Conservation (phyloP, 2,329 filamentous ascomycete genomes). For the Exophiala calicioides region DNA sequence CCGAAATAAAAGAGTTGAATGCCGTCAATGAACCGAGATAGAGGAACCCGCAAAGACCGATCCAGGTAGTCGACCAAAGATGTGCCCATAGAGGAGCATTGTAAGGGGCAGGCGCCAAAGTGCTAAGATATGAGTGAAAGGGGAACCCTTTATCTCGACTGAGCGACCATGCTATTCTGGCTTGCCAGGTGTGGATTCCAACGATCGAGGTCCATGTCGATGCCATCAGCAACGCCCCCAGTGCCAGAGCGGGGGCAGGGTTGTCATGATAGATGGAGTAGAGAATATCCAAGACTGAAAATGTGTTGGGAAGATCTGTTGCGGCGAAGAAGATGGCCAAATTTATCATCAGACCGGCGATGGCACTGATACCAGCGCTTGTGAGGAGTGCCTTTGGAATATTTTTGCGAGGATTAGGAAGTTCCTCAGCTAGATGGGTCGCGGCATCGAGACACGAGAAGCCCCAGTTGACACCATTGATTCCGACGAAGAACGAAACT, state of each 20-base stretch:
- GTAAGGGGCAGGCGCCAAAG: constrained; percentile 7
- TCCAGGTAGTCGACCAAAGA: constrained; percentile 5
- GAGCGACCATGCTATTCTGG: constrained; percentile 10
- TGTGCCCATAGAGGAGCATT: constrained; percentile 12
- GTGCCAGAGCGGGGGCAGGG: too few species aligned
- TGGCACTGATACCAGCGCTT: too few species aligned
- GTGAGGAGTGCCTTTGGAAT: constrained; percentile 14
- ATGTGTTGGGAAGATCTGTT: neutral
- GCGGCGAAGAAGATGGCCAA: too few species aligned
- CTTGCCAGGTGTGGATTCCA: constrained; percentile 13
- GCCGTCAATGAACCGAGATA: constrained; percentile 41
- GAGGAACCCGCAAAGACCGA: constrained; percentile 32
- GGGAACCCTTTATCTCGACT: constrained; percentile 13
- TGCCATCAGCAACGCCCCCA: neutral
- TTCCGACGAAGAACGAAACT: constrained; percentile 22
- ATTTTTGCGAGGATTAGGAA: constrained; percentile 18
- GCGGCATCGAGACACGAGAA: constrained; percentile 21
- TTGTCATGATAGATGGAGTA: constrained; percentile 11
- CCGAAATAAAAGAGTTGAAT: constrained; percentile 40
- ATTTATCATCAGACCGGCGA: too few species aligned
- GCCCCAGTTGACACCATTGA: constrained; percentile 9
- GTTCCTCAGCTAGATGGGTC: constrained; percentile 24
- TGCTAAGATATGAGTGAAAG: constrained; percentile 5
- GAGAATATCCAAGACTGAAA: constrained; percentile 23
- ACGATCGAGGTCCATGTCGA: too few species aligned